Percentiles rank a stretch among this genome's conserved stretches.
Conservation (phyloP, 768 basidiomycete species). For the Suillus cothurnatus region DNA sequence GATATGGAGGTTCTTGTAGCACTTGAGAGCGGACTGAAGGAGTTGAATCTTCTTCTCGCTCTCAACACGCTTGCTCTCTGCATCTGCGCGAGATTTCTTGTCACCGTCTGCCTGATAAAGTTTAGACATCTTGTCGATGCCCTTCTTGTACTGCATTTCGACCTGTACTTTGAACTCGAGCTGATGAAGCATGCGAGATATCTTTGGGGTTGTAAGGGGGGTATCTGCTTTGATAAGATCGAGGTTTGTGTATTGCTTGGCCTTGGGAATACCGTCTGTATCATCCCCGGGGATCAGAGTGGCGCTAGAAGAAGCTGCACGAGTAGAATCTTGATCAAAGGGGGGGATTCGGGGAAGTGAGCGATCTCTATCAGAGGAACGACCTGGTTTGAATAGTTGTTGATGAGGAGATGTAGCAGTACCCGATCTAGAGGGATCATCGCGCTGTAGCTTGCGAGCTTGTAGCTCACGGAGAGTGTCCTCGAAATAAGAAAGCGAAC, state of each 20-base stretch:
- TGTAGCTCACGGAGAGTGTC: constrained; percentile 83
- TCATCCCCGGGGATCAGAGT: constrained; percentile 38
- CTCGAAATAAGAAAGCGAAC: constrained; percentile 85
- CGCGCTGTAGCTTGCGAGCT: constrained; percentile 65
- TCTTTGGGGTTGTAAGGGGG: constrained; percentile 93
- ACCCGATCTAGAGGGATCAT: constrained; percentile 57
- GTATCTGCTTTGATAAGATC: constrained; percentile 98
- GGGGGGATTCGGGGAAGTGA: constrained; percentile 51
- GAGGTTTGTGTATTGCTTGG: constrained; percentile 77
- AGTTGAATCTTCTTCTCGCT: constrained; percentile 97
- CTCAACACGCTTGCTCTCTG: constrained; percentile 91
- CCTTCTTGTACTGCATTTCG: constrained; percentile 96
- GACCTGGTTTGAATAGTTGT: constrained; percentile 21
- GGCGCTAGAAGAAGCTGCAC: constrained; percentile 40
- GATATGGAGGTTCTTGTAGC: constrained; percentile 95
- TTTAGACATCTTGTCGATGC: constrained; percentile 99
- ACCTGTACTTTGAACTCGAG: constrained; percentile 99
- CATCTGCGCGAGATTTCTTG: constrained; percentile 92
- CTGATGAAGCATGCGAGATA: constrained; percentile 96
- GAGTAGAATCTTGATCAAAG: constrained; percentile 45
- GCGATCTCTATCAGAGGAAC: constrained; percentile 33
- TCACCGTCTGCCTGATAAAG: constrained; percentile 96
- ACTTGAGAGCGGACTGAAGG: constrained; percentile 86
- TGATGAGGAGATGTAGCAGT: constrained; percentile 35
- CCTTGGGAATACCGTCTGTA: constrained; percentile 43